Percentiles rank a stretch among this genome's conserved stretches.
These are phyloP conservation scores for Tuber calosporum DNA, from an alignment of 495 filamentous ascomycete genomes.

Conservation along the genomic window DNA sequence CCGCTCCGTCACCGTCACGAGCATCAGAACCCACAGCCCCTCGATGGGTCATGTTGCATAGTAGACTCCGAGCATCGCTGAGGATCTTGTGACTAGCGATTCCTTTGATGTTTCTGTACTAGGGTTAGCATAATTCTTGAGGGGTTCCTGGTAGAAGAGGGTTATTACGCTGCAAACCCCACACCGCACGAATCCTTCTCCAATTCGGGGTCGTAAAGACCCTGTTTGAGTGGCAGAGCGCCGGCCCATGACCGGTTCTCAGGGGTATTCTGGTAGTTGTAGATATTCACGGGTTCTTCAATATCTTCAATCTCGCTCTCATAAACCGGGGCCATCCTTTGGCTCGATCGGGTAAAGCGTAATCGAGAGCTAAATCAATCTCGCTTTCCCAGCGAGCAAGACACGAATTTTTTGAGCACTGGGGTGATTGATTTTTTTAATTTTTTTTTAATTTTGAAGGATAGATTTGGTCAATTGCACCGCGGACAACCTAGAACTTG, in stretches of 20 bases:
- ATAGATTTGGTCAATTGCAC: not conserved
- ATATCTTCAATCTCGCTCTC: slow-evolving; percentile 56
- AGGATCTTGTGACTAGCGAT: slow-evolving; percentile 97
- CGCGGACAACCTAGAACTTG: not conserved
- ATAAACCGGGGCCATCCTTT: slow-evolving; percentile 47
- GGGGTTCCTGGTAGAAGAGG: not conserved
- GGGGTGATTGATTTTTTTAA: not conserved
- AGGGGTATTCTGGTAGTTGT: slow-evolving; percentile 73
- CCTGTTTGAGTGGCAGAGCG: slow-evolving; percentile 92
- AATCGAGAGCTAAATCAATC: not conserved
- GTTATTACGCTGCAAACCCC: slow-evolving; percentile 84
- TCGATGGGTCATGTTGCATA: slow-evolving; percentile 99
- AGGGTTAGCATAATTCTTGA: slow-evolving; percentile 12
- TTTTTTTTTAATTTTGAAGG: not conserved
- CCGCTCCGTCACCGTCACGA: slow-evolving; percentile 93
- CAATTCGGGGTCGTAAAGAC: slow-evolving; percentile 89
- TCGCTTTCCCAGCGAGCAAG: not conserved
- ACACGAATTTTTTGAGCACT: not conserved
- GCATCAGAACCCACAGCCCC: slow-evolving; percentile 97
- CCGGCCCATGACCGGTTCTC: slow-evolving; percentile 93
- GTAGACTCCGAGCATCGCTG: slow-evolving; percentile 91
- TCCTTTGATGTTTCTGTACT: slow-evolving; percentile 86
- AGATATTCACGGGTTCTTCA: slow-evolving; percentile 57
- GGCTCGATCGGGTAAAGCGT: slow-evolving; percentile 7
- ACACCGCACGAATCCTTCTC: slow-evolving; percentile 99